Evolutionary conservation across 2,329 filamentous ascomycete species (phyloP), one percentile per base, ranked within the genome.

Genomic region (Penicillium aurantiogriseum): DNA sequence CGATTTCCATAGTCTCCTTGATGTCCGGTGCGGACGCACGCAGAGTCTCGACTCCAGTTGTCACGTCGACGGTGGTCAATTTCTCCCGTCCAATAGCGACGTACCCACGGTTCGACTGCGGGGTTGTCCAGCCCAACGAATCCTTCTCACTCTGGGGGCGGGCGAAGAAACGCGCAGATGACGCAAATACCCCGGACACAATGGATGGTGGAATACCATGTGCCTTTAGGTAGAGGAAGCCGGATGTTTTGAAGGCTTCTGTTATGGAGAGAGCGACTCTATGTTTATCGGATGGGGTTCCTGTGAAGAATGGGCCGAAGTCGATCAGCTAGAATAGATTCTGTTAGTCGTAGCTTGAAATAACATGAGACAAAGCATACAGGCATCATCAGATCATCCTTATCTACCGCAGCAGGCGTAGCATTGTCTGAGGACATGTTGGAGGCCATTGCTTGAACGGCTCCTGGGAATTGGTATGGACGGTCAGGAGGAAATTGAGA

Each of bases 211-310:
- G 76, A 59, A 96, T 88, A 40, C 88, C 84, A 64, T 93, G 87
- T 74, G 93, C 90, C 66, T 87, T 87, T 39, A 96, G 84, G 76
- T 96, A 96, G 69, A 97, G 84, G 79, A 97, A 96, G 56, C 92
- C 92, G 2, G 92, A 89, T 1, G 84, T 88, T 67, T 92, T 89
- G 78, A 97, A 96, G 42, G 90, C 92, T 52, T 85, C 71, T 13
- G 93, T 85, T 64, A 96, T 87, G 40, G 88, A 85, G 52, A 85
- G 76, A 23, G 91, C 92, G 1, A 89, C 86, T 43, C 82, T 76
- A 50, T 81, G 77, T 65, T 88, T 88, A 64, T 88, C 79, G 10
- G 80, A 67, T 0, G 83, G 77, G 21, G 82, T 80, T 35, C 88
- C 88, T 56, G 81, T 75, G 25, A 90, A 83, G 74, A 92, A 94